These are phyloP conservation scores for Trichoderma endophyticum DNA, from an alignment of 2,329 filamentous ascomycete species.

Conservation along the genomic window DNA sequence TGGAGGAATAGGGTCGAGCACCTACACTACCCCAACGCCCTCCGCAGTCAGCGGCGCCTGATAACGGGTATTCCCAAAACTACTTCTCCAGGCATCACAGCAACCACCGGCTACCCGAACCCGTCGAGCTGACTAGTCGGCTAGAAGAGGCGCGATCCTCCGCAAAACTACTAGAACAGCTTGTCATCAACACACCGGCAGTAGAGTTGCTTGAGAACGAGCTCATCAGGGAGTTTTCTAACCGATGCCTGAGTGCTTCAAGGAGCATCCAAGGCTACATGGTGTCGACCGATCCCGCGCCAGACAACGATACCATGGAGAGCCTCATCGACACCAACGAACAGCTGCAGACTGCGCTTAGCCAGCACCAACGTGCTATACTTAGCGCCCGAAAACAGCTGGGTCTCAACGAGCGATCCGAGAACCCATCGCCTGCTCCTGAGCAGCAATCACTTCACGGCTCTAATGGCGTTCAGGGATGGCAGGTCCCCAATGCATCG, in stretches of 20 bases:
- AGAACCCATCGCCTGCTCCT: constrained; percentile 29
- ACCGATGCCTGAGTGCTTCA: constrained; percentile 78
- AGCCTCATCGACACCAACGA: constrained; percentile 94
- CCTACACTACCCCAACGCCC: constrained; percentile 23
- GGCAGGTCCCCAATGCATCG: constrained; percentile 8
- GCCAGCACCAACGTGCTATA: constrained; percentile 78
- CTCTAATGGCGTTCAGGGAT: constrained; percentile 23
- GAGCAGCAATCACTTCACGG: constrained; percentile 23
- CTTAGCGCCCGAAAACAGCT: constrained; percentile 58
- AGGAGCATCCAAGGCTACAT: constrained; percentile 85
- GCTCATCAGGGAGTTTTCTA: constrained; percentile 87
- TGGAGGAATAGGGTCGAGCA: constrained; percentile 21
- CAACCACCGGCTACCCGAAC: constrained; percentile 56
- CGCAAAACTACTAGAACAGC: constrained; percentile 86
- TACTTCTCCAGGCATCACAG: constrained; percentile 55
- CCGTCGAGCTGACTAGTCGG: constrained; percentile 74
- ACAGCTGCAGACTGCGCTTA: constrained; percentile 77
- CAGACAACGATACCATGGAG: constrained; percentile 92
- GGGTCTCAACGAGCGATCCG: constrained; percentile 35
- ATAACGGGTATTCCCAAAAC: constrained; percentile 47
- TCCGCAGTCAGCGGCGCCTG: constrained; percentile 12
- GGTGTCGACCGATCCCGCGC: constrained; percentile 69
- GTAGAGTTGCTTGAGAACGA: constrained; percentile 76
- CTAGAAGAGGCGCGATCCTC: constrained; percentile 89
- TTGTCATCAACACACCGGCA: constrained; percentile 79